Base-by-base conservation (phyloP, 257 asterid species). In the Eustoma russellianum region DNA sequence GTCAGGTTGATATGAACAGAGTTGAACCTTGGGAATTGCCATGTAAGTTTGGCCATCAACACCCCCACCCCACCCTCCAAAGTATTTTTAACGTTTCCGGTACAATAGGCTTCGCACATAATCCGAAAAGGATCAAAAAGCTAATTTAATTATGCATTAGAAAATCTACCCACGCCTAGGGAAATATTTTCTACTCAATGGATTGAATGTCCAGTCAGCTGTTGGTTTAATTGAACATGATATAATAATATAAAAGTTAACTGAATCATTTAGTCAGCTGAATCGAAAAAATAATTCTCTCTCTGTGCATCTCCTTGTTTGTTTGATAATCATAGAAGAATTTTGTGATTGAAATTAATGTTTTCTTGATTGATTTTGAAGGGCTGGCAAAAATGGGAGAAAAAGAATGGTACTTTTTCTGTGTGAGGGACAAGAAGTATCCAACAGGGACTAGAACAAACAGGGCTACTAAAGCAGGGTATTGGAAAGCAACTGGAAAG, bases 401-500 rank as follows among this genome's bases (percentile, higher is more conserved):
- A 44, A 79, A 77, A 6, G 94, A 83, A 55, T 83, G 93, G 93
- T 87, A 87, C 6, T 87, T 83, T 60, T 87, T 87, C 83, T 72
- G 94, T 58, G 66, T 81, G 53, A 74, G 87, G 17, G 96, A 87
- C 70, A 81, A 73, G 64, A 87, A 87, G 59, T 87, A 87, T 53
- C 96, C 94, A 18, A 77, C 86, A 0, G 92, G 96, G 45, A 40
- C 64, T 43, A 76, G 92, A 57, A 76, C 96, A 17, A 87, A 87
- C 73, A 66, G 96, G 57, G 96, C 96, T 7, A 83, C 96, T 0
- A 66, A 81, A 3, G 64, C 79, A 2, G 96, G 94, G 3, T 83
- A 87, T 33, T 87, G 96, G 96, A 87, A 87, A 58, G 96, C 93
- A 2, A 87, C 94, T 1, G 96, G 96, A 9, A 87, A 87, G 70